Evolutionary conservation across 345 rosid species (phyloP).

Genomic region (Abelmoschus esculentus): DNA sequence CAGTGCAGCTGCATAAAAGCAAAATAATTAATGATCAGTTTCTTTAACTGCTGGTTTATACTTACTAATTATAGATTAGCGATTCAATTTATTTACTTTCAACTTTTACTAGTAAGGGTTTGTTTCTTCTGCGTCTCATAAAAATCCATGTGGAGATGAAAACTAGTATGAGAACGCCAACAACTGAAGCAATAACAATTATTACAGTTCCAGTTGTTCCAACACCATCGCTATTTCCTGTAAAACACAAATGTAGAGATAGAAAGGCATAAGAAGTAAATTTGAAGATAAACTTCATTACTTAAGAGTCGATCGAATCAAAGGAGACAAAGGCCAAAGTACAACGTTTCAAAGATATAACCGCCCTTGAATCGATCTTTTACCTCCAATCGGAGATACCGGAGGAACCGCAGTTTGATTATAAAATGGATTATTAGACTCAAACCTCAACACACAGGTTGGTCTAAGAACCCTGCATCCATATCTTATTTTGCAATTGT

Average conservation of each 20-base stretch:
- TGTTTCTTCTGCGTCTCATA: neutral
- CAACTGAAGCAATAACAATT: slow-evolving; percentile 6
- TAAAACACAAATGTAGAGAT: neutral
- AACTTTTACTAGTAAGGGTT: neutral
- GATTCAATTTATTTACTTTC: slow-evolving; percentile 13
- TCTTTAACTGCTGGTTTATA: too few species aligned
- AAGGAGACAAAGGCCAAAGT: too few species aligned
- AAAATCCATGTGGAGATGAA: slow-evolving; percentile 1
- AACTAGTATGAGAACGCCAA: neutral
- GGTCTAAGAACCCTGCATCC: slow-evolving; percentile 29
- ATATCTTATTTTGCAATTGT: slow-evolving; percentile 22
- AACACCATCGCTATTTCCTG: slow-evolving; percentile 1
- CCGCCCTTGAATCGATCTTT: neutral
- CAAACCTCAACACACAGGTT: slow-evolving; percentile 20
- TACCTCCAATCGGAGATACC: neutral
- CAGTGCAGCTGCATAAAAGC: neutral
- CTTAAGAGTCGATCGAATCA: too few species aligned
- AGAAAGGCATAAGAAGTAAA: neutral
- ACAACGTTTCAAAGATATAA: neutral
- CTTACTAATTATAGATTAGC: neutral
- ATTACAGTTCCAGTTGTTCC: neutral
- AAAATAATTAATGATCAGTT: neutral
- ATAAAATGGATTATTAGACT: neutral
- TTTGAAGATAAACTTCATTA: neutral
- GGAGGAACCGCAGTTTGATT: neutral